Evolutionary conservation across 805 yeast species (phyloP).

Genomic region (Spencermartinsiella europaea): DNA sequence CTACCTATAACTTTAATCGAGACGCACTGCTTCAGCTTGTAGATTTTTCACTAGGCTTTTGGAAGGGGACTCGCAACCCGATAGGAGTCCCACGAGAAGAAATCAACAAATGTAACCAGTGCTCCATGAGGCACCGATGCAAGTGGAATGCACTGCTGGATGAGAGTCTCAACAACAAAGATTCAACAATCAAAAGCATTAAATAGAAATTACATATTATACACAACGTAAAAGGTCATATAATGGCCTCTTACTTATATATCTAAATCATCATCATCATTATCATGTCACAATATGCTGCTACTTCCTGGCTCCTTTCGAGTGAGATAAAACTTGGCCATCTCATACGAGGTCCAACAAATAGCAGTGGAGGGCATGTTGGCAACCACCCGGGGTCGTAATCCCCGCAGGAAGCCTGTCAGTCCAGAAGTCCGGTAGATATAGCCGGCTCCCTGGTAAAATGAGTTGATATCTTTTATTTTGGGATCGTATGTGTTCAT

Average conservation of each 20-base stretch:
- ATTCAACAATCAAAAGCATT: not conserved
- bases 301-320: not conserved
- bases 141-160: constrained; percentile 15
- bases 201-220: not conserved
- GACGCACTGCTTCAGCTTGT: constrained; percentile 10
- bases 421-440: constrained; percentile 45
- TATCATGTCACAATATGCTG: not conserved
- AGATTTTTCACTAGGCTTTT: constrained; percentile 20
- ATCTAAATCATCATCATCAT: not conserved
- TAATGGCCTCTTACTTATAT: not conserved
- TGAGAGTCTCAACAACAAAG: not conserved
- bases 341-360: constrained; percentile 96
- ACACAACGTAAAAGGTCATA: no score
- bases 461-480: constrained; percentile 57
- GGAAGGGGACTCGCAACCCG: constrained; percentile 23
- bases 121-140: constrained; percentile 15
- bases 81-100: constrained; percentile 20
- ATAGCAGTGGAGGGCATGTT: constrained; percentile 96
- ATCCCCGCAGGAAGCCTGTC: constrained; percentile 73
- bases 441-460: constrained; percentile 63
- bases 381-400: constrained; percentile 84
- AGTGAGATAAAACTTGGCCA: constrained; percentile 72
- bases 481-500: constrained; percentile 22
- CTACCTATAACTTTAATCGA: constrained; percentile 15
- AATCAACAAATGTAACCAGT: constrained; percentile 17